Evolutionary conservation across 1,284 basidiomycete species (phyloP), one percentile per base, ranked within the genome.

Genomic region (Cystobasidium sp.): DNA sequence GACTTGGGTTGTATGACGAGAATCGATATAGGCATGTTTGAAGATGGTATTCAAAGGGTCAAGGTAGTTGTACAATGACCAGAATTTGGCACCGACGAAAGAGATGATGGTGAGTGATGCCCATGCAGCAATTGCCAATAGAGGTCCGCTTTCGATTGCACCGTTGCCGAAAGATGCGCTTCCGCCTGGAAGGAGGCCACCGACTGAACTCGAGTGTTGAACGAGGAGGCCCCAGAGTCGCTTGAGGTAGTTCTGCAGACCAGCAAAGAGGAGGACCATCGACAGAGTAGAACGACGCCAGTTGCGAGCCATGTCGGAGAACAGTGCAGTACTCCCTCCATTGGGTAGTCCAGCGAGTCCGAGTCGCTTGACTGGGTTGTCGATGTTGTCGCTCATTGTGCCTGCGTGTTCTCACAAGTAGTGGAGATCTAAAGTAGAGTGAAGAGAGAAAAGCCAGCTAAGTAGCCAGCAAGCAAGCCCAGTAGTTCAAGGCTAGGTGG

Each of bases 21-120:
- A 55, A 44, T 73, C 70, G 20, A 73, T 73, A 8, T 52, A 73
- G 9, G 70, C 55, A 14, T 56, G 46, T 20, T 52, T 44, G 52
- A 64, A 20, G 7, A 73, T n/a, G 44, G 24, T 51, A 44, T 73
- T 66, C 5, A 73, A 41, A 10, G 70, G 70, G 39, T 73, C 70
- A 1, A 73, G 44, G 49, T 66, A 73, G 52, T 41, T 56, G 70
- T 65, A 73, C 18, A 58, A 24, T 16, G 41, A 31, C 51, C 63
- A 51, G 47, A 71, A 39, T 51, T 71, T 71, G 39, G 58, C 58
- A 6, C 39, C 49, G 47, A 71, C 64, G 69, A 71, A 71, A 4
- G 58, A 63, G 4, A 71, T 22, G 6, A 71, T 44, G 8, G 69
- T 63, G 22, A 71, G 14, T 31, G 56, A 52, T 31, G 58, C 55